A percentile compares a stretch with the other conserved stretches of the same genome.
These are phyloP conservation scores for Penicillium fuscoglaucum DNA, from an alignment of 2,329 filamentous ascomycete genomes.

Conservation along the genomic window DNA sequence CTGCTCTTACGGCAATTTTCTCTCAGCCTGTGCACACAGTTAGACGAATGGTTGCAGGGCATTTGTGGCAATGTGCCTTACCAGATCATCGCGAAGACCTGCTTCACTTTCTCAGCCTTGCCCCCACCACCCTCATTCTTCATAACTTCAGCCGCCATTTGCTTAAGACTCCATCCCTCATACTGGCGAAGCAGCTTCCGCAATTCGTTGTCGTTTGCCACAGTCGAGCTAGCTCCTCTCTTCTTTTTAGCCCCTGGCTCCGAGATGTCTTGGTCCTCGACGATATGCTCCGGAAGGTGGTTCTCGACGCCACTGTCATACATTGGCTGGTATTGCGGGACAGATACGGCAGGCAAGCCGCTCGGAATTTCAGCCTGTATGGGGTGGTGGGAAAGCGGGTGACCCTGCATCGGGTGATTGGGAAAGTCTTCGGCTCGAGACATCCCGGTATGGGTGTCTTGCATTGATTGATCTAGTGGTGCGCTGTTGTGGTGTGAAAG, in stretches of 20 bases:
- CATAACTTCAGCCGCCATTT: conserved; percentile 51
- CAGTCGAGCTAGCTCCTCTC: conserved; percentile 49
- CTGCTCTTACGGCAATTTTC: conserved; percentile 50
- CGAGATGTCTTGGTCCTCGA: conserved; percentile 46
- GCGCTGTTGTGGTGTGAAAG: conserved; percentile 41
- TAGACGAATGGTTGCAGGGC: background rate
- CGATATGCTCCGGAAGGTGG: conserved; percentile 41
- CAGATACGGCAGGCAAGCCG: conserved; percentile 33
- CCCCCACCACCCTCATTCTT: conserved; percentile 52
- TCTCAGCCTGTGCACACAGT: conserved; percentile 41
- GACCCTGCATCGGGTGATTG: conserved; percentile 36
- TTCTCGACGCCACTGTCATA: conserved; percentile 47
- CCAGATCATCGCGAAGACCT: conserved; percentile 56
- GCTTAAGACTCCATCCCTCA: conserved; percentile 46
- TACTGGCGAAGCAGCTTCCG: conserved; percentile 50
- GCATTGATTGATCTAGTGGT: conserved; percentile 40
- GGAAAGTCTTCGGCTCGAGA: conserved; percentile 42
- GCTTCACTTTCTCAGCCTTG: conserved; percentile 54
- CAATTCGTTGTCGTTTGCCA: conserved; percentile 52
- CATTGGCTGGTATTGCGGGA: conserved; percentile 41
- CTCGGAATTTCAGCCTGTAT: conserved; percentile 40
- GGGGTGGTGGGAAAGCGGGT: conserved; percentile 38
- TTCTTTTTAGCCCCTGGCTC: conserved; percentile 47
- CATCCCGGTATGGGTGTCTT: conserved; percentile 39
- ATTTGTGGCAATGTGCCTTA: conserved; percentile 29